Percentiles rank a stretch among this genome's conserved stretches.
These are phyloP conservation scores for Anthracocystis panici-leucophaei DNA, from an alignment of 1,284 basidiomycete genomes.

Conservation along the genomic window DNA sequence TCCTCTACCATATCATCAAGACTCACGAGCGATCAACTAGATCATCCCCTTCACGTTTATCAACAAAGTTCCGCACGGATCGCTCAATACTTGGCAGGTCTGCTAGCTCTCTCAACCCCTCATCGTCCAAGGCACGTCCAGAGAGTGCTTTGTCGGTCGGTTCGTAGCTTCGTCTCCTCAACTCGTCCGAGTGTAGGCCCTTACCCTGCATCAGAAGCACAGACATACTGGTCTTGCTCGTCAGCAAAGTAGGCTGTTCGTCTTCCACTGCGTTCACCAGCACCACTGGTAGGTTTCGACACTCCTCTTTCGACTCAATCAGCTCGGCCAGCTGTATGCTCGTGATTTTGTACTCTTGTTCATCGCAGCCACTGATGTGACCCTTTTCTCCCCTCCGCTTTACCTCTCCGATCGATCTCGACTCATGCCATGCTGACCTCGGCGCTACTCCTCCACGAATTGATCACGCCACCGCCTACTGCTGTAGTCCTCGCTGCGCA, in stretches of 20 bases:
- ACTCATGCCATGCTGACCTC: not conserved
- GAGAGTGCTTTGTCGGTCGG: not conserved
- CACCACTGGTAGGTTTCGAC: slow-evolving; percentile 5
- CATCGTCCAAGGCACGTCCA: not conserved
- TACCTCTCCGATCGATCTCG: not conserved
- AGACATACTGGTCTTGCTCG: not conserved
- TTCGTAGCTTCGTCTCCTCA: not conserved
- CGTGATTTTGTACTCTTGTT: not conserved
- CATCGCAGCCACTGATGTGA: not conserved
- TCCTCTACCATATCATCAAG: slow-evolving; percentile 3
- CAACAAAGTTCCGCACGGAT: not conserved
- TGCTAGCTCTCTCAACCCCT: not conserved
- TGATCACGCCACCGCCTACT: not conserved
- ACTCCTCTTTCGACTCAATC: not conserved
- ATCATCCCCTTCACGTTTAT: not conserved
- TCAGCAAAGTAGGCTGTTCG: not conserved
- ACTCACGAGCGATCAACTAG: not conserved
- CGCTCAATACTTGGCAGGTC: not conserved
- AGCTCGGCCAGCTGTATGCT: slow-evolving; percentile 1
- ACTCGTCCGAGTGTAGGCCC: not conserved
- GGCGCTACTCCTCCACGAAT: not conserved
- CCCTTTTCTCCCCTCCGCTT: not conserved
- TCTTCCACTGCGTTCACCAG: not conserved
- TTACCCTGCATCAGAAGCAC: not conserved
- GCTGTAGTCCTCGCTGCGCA: not conserved